Conservation (phyloP, 306 rosid species). For the Dryas alaskensis region DNA sequence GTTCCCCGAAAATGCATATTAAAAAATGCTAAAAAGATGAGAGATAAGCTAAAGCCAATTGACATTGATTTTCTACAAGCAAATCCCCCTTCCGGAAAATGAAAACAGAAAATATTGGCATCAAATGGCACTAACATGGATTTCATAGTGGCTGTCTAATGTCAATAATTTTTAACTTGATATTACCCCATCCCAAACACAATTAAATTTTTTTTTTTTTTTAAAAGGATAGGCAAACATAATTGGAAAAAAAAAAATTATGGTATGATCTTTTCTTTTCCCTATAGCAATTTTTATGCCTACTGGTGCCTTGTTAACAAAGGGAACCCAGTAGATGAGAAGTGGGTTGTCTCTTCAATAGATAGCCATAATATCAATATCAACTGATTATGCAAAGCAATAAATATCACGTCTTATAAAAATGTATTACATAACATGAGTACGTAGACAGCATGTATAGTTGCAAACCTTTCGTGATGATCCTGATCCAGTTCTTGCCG, state of each 20-base stretch:
- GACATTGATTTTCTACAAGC: neutral
- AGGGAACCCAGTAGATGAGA: neutral
- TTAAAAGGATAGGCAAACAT: neutral
- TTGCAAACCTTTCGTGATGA: slow-evolving; percentile 84
- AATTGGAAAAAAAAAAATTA: neutral
- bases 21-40: neutral
- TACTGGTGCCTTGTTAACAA: neutral
- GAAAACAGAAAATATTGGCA: neutral
- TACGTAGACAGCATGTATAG: slow-evolving; percentile 17
- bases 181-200: neutral
- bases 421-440: neutral
- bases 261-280: neutral
- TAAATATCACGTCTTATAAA: neutral
- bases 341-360: neutral
- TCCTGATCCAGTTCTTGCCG: slow-evolving; percentile 74
- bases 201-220: neutral
- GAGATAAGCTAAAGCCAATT: neutral
- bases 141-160: neutral
- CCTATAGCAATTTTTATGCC: neutral
- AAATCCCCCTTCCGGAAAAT: neutral
- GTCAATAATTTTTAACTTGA: neutral
- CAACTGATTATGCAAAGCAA: neutral
- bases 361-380: neutral
- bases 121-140: neutral
- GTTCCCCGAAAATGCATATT: neutral